Conservation (phyloP, 2,329 filamentous ascomycete genomes). For the Fusarium gaditjirri region DNA sequence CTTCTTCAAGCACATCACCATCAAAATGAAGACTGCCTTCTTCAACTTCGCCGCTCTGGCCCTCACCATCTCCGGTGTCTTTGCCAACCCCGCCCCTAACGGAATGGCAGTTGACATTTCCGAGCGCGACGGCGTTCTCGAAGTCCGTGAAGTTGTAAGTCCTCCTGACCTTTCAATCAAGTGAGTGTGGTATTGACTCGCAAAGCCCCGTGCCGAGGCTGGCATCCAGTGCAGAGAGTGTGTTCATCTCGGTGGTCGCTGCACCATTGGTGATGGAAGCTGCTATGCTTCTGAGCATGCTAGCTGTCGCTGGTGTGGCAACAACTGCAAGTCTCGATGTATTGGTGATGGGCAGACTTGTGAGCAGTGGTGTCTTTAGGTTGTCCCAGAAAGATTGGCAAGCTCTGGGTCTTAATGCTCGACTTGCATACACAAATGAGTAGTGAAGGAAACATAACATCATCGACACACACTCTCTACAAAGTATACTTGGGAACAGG, state of each 20-base stretch:
- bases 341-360: neutral
- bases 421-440: fast-evolving
- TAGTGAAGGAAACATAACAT: fast-evolving
- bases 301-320: neutral
- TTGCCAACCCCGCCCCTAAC: neutral
- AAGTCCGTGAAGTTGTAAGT: neutral
- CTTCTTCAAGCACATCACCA: neutral
- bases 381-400: fast-evolving
- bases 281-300: neutral
- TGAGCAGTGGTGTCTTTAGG: neutral
- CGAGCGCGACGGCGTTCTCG: neutral
- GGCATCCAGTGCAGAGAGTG: neutral
- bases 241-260: neutral
- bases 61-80: neutral
- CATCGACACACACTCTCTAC: neutral
- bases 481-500: fast-evolving
- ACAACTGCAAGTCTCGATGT: neutral
- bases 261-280: neutral
- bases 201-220: neutral
- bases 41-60: neutral
- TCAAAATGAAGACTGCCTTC: neutral
- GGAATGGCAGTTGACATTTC: neutral
- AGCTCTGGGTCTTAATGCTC: no score
- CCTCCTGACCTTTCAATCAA: fast-evolving
- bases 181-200: fast-evolving